Evolutionary conservation across 768 basidiomycete genomes (phyloP).

Genomic region (Kwoniella mangroviensis): DNA sequence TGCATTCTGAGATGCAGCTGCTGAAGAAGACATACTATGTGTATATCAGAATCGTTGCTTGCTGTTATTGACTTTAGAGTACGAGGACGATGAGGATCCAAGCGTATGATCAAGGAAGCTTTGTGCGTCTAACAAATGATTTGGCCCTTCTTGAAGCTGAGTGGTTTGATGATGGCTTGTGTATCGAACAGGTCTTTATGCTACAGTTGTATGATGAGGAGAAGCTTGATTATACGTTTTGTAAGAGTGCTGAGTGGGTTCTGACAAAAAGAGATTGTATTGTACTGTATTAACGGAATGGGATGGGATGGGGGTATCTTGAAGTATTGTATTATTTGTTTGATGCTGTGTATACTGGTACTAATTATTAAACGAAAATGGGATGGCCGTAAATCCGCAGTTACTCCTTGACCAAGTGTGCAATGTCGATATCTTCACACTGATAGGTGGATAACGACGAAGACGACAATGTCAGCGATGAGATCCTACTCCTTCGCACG

Average conservation of each 20-base stretch:
- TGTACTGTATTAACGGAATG: too few species aligned
- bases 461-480: not conserved
- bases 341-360: slow-evolving; percentile 4
- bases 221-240: not conserved
- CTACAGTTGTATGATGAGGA: not conserved
- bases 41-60: not conserved
- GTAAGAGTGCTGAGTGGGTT: not conserved
- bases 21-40: slow-evolving; percentile 13
- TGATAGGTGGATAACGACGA: not conserved
- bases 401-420: too few species aligned
- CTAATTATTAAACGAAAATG: not conserved
- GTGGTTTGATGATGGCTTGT: not conserved
- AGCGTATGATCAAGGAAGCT: not conserved
- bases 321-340: not conserved
- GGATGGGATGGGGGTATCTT: not conserved
- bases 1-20: slow-evolving; percentile 17
- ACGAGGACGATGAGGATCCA: not conserved
- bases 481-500: not conserved
- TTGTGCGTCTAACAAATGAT: not conserved
- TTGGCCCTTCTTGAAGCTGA: not conserved
- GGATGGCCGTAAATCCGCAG: not conserved
- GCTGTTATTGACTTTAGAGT: not conserved
- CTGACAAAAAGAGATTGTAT: not conserved
- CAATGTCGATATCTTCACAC: not conserved
- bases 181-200: not conserved